Percentiles rank a stretch among this genome's conserved stretches.
Conservation (phyloP, 2,329 filamentous ascomycete species). For the Fusarium duplospermum region DNA sequence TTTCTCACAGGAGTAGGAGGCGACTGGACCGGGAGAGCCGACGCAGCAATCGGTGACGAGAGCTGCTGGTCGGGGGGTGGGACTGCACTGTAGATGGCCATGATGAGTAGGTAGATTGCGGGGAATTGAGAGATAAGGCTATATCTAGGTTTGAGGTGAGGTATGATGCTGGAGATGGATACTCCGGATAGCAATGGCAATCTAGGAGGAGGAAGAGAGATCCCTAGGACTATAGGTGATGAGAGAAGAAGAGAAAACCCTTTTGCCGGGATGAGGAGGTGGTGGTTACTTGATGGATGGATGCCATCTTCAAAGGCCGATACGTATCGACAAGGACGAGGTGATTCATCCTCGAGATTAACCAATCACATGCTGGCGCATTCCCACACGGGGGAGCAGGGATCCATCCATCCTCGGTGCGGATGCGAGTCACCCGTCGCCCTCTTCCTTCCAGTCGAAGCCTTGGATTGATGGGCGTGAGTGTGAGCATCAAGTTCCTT, state of each 20-base stretch:
- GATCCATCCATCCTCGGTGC: not conserved
- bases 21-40: constrained; percentile 30
- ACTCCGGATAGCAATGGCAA: constrained; percentile 6
- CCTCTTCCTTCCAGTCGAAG: constrained; percentile 14
- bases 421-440: constrained; percentile 65
- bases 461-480: constrained; percentile 7
- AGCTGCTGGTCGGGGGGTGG: constrained; percentile 57
- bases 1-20: constrained; percentile 42
- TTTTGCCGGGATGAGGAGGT: constrained; percentile 5
- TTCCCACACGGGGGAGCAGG: constrained; percentile 44
- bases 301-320: constrained; percentile 16
- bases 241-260: constrained; percentile 6
- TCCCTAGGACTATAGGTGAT: constrained; percentile 1
- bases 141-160: not conserved
- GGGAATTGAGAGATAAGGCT: constrained; percentile 2
- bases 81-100: constrained; percentile 66
- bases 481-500: not conserved
- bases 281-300: constrained; percentile 27
- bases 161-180: not conserved
- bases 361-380: constrained; percentile 50
- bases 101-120: constrained; percentile 41
- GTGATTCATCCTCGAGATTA: constrained; percentile 38
- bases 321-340: constrained; percentile 3
- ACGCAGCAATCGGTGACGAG: constrained; percentile 33
- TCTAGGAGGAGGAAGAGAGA: not conserved